Evolutionary conservation across 2,329 filamentous ascomycete species (phyloP).

Genomic region (Fusarium sp.): DNA sequence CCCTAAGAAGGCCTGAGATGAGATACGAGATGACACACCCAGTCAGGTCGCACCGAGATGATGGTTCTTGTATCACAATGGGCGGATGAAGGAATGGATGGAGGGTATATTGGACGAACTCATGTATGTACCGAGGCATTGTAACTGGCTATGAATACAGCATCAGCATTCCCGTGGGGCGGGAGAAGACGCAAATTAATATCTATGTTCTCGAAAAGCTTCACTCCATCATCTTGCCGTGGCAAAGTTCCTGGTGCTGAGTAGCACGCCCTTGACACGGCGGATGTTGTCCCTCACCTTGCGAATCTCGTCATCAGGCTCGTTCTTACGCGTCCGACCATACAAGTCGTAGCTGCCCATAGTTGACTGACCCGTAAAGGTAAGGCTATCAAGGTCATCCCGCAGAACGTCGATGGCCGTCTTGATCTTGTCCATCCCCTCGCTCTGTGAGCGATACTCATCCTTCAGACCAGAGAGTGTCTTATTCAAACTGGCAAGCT

Average conservation of each 20-base stretch:
- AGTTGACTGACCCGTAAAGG: constrained; percentile 58
- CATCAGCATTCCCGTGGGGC: neutral
- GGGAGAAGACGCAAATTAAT: neutral
- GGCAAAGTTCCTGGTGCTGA: constrained; percentile 79
- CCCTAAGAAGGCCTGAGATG: constrained; percentile 29
- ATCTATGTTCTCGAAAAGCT: neutral
- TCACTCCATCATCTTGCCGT: constrained; percentile 48
- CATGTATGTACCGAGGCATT: constrained; percentile 8
- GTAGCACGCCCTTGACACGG: constrained; percentile 81
- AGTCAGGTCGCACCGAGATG: neutral
- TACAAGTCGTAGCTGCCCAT: constrained; percentile 57
- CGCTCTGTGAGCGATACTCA: constrained; percentile 58
- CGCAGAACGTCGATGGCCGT: constrained; percentile 68
- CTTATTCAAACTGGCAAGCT: constrained; percentile 57
- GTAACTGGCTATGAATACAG: constrained; percentile 8
- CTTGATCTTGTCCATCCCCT: constrained; percentile 64
- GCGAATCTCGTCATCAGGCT: constrained; percentile 77
- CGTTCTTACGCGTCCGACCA: constrained; percentile 58
- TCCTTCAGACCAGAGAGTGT: constrained; percentile 58
- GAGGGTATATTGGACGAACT: constrained; percentile 23
- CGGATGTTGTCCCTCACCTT: constrained; percentile 81
- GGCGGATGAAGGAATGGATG: neutral
- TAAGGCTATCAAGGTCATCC: constrained; percentile 74
- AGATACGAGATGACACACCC: neutral
- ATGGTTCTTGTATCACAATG: constrained; percentile 14